Conservation (phyloP, 2,329 filamentous ascomycete genomes). For the Pezicula neosporulosa region DNA sequence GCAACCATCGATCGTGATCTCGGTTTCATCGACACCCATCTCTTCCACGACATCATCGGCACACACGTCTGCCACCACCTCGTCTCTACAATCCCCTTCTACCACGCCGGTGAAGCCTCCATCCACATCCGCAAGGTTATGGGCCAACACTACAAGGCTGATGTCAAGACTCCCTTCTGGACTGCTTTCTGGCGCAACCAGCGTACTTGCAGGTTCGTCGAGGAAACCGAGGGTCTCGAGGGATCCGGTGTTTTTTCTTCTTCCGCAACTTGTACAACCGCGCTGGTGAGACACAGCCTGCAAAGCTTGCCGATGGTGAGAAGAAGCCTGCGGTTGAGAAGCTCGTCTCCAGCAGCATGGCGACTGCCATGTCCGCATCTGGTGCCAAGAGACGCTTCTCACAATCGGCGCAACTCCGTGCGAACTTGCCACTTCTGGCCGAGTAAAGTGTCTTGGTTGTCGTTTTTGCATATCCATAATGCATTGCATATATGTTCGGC, state of each 20-base stretch:
- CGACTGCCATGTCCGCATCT: constrained; percentile 21
- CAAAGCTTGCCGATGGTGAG: constrained; percentile 11
- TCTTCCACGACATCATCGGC: constrained; percentile 65
- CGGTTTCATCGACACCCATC: constrained; percentile 59
- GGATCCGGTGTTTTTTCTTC: constrained; percentile 29
- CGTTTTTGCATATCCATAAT: too few species aligned
- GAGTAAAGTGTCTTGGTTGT: constrained; percentile 8
- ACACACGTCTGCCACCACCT: constrained; percentile 62
- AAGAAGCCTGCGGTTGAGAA: constrained; percentile 6
- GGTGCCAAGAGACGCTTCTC: constrained; percentile 23
- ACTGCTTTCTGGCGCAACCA: constrained; percentile 30
- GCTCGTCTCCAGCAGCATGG: constrained; percentile 17
- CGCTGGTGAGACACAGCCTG: constrained; percentile 18
- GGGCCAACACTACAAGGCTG: constrained; percentile 48
- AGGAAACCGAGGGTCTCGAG: constrained; percentile 28
- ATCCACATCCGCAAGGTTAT: constrained; percentile 53
- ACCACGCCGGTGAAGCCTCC: constrained; percentile 57
- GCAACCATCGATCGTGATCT: constrained; percentile 63
- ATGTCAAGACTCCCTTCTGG: constrained; percentile 32
- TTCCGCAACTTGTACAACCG: constrained; percentile 27
- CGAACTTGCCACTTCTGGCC: constrained; percentile 23
- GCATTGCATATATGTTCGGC: too few species aligned
- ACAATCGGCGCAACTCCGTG: constrained; percentile 23
- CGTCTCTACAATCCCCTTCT: constrained; percentile 59
- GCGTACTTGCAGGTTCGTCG: constrained; percentile 29